phyloP scores from a whole-genome alignment of 768 basidiomycete species.

The Flagelloscypha sp. region DNA sequence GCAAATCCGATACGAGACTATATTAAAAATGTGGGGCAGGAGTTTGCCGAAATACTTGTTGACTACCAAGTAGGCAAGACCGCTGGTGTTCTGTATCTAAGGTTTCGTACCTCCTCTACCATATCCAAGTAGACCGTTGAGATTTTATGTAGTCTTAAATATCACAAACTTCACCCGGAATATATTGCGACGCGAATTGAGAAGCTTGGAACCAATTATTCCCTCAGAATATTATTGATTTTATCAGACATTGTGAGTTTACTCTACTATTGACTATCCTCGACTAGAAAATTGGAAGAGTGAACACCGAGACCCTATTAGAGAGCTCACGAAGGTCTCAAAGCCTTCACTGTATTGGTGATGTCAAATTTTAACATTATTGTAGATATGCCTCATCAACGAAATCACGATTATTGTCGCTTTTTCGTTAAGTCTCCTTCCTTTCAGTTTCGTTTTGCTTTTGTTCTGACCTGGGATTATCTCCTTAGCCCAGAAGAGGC shows the following conservation, averaged over 20 bases:
- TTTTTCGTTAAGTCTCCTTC: slow-evolving; percentile 59
- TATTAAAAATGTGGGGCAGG: slow-evolving; percentile 84
- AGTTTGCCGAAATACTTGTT: slow-evolving; percentile 87
- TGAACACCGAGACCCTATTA: slow-evolving; percentile 85
- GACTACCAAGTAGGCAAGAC: slow-evolving; percentile 97
- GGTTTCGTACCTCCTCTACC: slow-evolving; percentile 34
- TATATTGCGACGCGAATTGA: slow-evolving; percentile 91
- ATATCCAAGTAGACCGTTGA: neutral
- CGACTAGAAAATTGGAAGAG: slow-evolving; percentile 36
- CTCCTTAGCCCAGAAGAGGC: slow-evolving; percentile 74
- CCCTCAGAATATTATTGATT: slow-evolving; percentile 76
- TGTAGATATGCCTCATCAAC: slow-evolving; percentile 79
- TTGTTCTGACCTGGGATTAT: slow-evolving; percentile 5
- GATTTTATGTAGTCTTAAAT: slow-evolving; percentile 56
- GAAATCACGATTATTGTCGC: slow-evolving; percentile 87
- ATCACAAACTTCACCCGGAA: slow-evolving; percentile 95
- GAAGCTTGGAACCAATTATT: slow-evolving; percentile 74
- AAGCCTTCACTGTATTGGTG: slow-evolving; percentile 6
- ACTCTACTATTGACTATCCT: neutral
- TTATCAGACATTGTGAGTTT: slow-evolving; percentile 82
- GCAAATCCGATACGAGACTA: slow-evolving; percentile 84
- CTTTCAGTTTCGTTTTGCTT: neutral
- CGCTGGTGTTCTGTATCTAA: slow-evolving; percentile 86
- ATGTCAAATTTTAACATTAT: slow-evolving; percentile 3
- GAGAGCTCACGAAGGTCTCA: slow-evolving; percentile 92